Percentiles rank a stretch among this genome's conserved stretches.
phyloP scores from a whole-genome alignment of 208 protist species.

The Leishmania tropica region DNA sequence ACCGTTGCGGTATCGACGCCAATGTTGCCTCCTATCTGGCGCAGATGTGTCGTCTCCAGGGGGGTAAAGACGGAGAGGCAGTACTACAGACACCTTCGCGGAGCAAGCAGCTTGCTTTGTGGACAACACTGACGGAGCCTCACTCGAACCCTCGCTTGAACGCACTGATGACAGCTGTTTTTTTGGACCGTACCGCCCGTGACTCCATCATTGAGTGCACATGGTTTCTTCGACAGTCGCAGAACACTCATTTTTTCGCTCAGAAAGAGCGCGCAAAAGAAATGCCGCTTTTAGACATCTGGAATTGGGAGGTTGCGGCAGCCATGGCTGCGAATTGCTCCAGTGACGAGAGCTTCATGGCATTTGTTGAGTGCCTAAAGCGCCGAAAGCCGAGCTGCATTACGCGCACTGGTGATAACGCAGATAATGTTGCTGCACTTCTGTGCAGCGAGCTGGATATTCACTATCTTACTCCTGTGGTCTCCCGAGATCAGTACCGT shows the following conservation, averaged over 20 bases:
- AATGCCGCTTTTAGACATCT: conserved; percentile 13
- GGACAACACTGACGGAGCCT: conserved; percentile 42
- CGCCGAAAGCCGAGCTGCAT: neutral
- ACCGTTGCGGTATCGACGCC: conserved; percentile 2
- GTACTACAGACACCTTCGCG: conserved; percentile 34
- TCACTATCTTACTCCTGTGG: neutral
- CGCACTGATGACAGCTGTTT: conserved; percentile 40
- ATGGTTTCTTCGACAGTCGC: neutral
- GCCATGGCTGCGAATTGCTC: conserved; percentile 73
- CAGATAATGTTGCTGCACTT: conserved; percentile 16
- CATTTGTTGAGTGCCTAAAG: conserved; percentile 19
- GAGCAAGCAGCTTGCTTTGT: conserved; percentile 65
- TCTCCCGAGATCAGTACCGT: neutral
- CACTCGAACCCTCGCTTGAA: conserved; percentile 34
- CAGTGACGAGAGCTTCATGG: conserved; percentile 21
- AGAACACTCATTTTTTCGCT: neutral
- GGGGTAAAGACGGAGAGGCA: neutral
- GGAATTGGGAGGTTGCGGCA: conserved; percentile 54
- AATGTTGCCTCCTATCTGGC: neutral
- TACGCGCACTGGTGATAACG: neutral
- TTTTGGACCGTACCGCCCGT: conserved; percentile 32
- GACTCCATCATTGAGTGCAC: conserved; percentile 25
- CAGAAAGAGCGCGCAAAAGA: neutral
- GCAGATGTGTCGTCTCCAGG: conserved; percentile 3
- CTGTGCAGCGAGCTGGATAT: conserved; percentile 22